These are phyloP conservation scores for Claviceps sp. DNA, from an alignment of 2,329 filamentous ascomycete genomes.

Conservation along the genomic window DNA sequence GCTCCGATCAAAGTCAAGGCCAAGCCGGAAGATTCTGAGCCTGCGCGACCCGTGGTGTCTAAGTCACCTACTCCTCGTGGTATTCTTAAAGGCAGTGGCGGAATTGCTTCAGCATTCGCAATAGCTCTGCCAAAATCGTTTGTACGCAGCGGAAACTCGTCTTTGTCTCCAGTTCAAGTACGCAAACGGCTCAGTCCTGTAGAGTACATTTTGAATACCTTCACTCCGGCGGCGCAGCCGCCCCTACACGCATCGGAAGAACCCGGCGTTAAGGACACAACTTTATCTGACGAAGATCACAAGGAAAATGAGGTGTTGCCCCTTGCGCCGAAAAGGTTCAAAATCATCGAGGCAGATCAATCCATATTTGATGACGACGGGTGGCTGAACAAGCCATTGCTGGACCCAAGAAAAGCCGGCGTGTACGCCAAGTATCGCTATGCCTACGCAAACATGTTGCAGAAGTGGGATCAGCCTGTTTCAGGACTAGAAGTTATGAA, in stretches of 20 bases:
- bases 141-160: slow-evolving; percentile 22
- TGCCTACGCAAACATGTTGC: slow-evolving; percentile 55
- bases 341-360: slow-evolving; percentile 45
- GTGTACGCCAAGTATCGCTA: slow-evolving; percentile 48
- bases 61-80: slow-evolving; percentile 44
- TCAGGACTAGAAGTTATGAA: slow-evolving; percentile 55
- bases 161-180: slow-evolving; percentile 29
- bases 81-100: slow-evolving; percentile 40
- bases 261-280: slow-evolving; percentile 34
- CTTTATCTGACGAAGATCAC: slow-evolving; percentile 40
- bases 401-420: slow-evolving; percentile 35
- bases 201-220: slow-evolving; percentile 43
- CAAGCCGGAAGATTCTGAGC: slow-evolving; percentile 30
- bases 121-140: slow-evolving; percentile 39
- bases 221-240: slow-evolving; percentile 38
- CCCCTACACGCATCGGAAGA: slow-evolving; percentile 32
- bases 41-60: slow-evolving; percentile 39
- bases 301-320: slow-evolving; percentile 31
- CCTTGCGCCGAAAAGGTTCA: slow-evolving; percentile 37
- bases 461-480: slow-evolving; percentile 51
- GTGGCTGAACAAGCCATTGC: slow-evolving; percentile 45
- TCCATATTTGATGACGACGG: slow-evolving; percentile 57
- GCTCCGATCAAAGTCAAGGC: slow-evolving; percentile 39
- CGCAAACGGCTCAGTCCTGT: slow-evolving; percentile 48
- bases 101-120: slow-evolving; percentile 41